A percentile compares a stretch with the other conserved stretches of the same genome.
Conservation (phyloP, 139 green algal species). For the Haematococcus sp. region DNA sequence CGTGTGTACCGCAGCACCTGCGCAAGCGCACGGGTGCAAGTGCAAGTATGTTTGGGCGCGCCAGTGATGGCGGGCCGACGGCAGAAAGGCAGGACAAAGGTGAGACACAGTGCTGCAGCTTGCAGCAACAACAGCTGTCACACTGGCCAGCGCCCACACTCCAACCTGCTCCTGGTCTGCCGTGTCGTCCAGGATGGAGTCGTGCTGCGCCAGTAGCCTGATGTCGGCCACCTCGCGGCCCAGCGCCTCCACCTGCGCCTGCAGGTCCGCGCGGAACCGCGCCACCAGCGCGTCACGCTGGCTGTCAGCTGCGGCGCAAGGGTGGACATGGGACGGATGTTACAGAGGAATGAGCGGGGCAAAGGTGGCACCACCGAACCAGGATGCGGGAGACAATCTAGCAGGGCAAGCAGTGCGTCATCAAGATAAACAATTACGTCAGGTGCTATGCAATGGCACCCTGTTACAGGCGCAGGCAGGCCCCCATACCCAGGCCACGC, state of each 20-base stretch:
- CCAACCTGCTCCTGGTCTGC: constrained; percentile 33
- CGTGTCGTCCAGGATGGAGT: constrained; percentile 67
- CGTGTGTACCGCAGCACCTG: constrained; percentile 21
- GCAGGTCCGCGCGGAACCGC: constrained; percentile 37
- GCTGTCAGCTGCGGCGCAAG: constrained; percentile 20
- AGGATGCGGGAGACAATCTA: not conserved
- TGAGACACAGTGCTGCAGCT: too few relatives aligned
- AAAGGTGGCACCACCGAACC: not conserved
- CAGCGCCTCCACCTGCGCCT: constrained; percentile 20
- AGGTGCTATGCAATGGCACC: too few relatives aligned
- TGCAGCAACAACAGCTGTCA: too few relatives aligned
- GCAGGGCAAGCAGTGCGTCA: not conserved
- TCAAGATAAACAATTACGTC: not conserved
- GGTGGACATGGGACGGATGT: not conserved
- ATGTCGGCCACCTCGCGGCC: constrained; percentile 41
- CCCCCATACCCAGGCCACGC: not conserved
- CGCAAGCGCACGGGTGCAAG: not conserved
- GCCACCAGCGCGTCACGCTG: constrained; percentile 26
- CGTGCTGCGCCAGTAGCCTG: constrained; percentile 55
- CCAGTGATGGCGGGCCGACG: too few relatives aligned
- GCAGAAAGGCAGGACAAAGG: too few relatives aligned
- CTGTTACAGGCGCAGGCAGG: too few relatives aligned
- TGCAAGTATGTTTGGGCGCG: too few relatives aligned
- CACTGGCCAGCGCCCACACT: too few relatives aligned
- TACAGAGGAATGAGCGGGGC: not conserved